Evolutionary conservation across 139 green algal genomes (phyloP), one percentile per base, ranked within the genome.

Genomic region (Choricystis sp.): DNA sequence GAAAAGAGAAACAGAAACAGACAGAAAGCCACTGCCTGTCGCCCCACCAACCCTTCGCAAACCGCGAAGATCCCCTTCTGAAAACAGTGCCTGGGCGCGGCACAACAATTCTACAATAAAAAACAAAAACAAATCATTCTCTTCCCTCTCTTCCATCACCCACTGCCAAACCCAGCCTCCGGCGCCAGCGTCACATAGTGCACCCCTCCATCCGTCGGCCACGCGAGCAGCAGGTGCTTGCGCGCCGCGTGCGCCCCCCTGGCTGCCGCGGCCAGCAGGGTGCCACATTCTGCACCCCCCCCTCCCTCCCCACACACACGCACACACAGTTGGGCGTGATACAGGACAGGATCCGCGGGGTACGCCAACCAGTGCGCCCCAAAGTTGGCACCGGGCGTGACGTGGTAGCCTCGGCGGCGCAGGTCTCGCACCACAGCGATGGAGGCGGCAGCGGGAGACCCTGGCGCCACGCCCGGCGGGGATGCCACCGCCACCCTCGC

Each of bases 301-400:
- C 26, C 2, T 56, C 57, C 14, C 31, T 49, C 1, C 56, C 57
- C 26, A 83, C 5, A 16, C 30, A 86, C 24, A 0, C 81, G 74
- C 3, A 89, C 74, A 19, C 70, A 79, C 64, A 85, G 89, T 60
- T 84, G 81, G 3, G 85, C 82, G 70, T 93, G 85, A 69, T 79
- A 92, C 25, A 86, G 65, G 23, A 64, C 67, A 25, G 85, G 83
- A 65, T 93, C 85, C 0, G 81, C 85, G 3, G 81, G 81, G 66
- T 93, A 93, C 0, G 83, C 68, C 49, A 93, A 59, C 26, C 77
- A 78, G 67, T 90, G 77, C 19, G 83, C 78, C 0, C 85, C 85
- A 80, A 93, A 93, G 60, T 93, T 93, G 67, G 73, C 66, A 24
- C 85, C 85, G 14, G 66, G 69, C 3, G 85, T 89, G 3, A 90